Percentiles rank a stretch among this genome's conserved stretches.
These are phyloP conservation scores for Diaporthe sp. DNA, from an alignment of 2,329 filamentous ascomycete species.

Conservation along the genomic window DNA sequence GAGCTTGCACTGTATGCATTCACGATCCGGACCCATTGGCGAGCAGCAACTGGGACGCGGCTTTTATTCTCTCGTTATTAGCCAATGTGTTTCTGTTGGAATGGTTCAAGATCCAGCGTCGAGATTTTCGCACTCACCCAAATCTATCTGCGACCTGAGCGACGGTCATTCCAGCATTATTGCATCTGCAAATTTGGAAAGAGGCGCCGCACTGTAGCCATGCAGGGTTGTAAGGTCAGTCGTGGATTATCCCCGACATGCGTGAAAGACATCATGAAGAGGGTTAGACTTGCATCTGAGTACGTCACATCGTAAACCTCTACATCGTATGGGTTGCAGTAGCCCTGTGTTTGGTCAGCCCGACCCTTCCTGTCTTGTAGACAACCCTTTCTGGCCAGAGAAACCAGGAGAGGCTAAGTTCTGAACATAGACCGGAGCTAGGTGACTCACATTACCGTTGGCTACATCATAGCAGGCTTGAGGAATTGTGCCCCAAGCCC, in stretches of 20 bases:
- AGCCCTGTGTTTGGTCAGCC: neutral
- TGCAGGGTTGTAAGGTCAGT: neutral
- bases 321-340: neutral
- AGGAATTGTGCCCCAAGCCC: neutral
- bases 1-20: neutral
- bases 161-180: neutral
- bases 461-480: neutral
- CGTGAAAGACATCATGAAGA: neutral
- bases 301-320: slow-evolving; percentile 1
- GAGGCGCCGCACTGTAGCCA: neutral
- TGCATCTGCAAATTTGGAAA: neutral
- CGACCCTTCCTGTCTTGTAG: neutral
- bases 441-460: neutral
- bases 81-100: neutral
- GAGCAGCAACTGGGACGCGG: neutral
- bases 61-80: neutral
- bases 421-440: neutral
- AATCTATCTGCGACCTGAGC: neutral
- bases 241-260: neutral
- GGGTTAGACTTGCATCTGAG: neutral
- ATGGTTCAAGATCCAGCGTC: neutral
- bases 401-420: neutral
- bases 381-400: neutral
- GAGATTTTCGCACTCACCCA: neutral
- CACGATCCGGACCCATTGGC: neutral